Evolutionary conservation across 2,329 filamentous ascomycete species (phyloP), one percentile per base, ranked within the genome.

Genomic region (Monosporascus ibericus): DNA sequence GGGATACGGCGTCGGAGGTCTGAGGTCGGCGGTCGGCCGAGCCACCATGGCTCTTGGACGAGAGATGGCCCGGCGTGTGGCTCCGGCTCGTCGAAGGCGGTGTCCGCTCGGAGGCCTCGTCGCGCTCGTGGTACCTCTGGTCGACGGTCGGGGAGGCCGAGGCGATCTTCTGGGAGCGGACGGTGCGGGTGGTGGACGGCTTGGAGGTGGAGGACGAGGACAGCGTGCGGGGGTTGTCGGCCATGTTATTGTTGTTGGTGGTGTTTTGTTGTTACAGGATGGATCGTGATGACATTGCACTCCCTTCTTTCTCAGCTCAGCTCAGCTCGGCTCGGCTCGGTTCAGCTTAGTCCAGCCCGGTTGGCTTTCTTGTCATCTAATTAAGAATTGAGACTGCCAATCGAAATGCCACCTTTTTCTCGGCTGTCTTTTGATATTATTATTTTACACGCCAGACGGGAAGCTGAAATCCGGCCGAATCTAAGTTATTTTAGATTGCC

Each of bases 41-140:
- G 47, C 55, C 51, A 47, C 60, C 53, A 55, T 78, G 76, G 68
- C 78, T 82, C 70, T 79, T 84, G 58, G 78, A 76, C 14, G 82
- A 70, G 40, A 85, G 73, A 60, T 84, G 81, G 52, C 82, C 81
- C 1, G 82, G 82, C 1, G 82, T 85, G 64, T 85, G 82, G 63
- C 77, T 84, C 58, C 82, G 76, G 27, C n/a, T 20, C n/a, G 75
- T 75, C 68, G 55, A 66, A 50, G 55, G 67, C 50, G 65, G 62
- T 18, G 63, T 62, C 51, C 64, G 68, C 55, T 71, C 70, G 52
- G 58, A 68, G 53, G 64, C 63, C 52, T 72, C 69, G 60, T 61
- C 63, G 37, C 61, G 68, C 48, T 70, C 68, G 50, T 65, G 53
- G 49, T 58, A 59, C 58, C 52, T 61, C 56, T 59, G 55, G 60